phyloP scores from a whole-genome alignment of 2,329 filamentous ascomycete genomes.

The Monilinia vaccinii-corymbosi region DNA sequence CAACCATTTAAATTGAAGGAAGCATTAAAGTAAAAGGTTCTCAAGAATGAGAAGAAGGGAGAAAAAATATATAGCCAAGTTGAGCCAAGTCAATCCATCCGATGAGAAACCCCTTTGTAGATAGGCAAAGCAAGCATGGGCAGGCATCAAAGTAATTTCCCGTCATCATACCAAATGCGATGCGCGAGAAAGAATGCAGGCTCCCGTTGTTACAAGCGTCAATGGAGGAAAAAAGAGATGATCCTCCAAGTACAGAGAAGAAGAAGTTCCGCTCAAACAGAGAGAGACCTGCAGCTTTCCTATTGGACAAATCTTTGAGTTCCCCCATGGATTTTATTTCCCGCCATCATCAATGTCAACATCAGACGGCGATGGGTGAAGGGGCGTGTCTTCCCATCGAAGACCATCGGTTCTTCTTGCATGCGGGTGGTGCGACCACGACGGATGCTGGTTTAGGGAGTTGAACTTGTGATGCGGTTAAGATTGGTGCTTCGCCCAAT shows the following conservation, averaged over 20 bases:
- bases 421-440: background rate
- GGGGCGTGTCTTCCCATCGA: background rate
- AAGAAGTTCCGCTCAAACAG: background rate
- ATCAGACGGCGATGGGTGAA: background rate
- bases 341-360: background rate
- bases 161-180: background rate
- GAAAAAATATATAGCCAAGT: background rate
- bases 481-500: constrained; percentile 26
- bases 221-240: background rate
- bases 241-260: background rate
- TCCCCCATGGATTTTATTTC: background rate
- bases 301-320: background rate
- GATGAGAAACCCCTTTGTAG: background rate
- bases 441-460: background rate
- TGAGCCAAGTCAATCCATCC: background rate
- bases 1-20: too few species aligned
- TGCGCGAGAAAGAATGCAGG: background rate
- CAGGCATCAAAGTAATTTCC: background rate
- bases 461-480: background rate
- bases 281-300: background rate
- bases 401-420: background rate
- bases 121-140: background rate
- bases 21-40: too few species aligned
- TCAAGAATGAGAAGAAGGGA: too few species aligned
- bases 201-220: background rate